Conservation (phyloP, 2,329 filamentous ascomycete species). For the Penicillium italicum region DNA sequence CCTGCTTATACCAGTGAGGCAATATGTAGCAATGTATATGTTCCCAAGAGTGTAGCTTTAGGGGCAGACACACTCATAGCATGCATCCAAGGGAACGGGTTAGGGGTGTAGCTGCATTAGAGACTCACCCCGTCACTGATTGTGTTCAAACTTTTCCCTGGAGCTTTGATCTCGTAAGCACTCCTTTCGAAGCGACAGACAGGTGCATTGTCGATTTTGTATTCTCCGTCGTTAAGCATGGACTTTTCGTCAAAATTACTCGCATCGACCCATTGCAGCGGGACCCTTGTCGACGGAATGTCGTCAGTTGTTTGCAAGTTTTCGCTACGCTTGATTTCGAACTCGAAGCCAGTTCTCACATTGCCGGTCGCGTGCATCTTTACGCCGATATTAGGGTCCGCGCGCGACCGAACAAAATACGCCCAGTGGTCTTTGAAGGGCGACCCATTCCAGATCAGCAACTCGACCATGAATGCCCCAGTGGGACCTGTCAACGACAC, state of each 20-base stretch:
- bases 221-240: constrained; percentile 27
- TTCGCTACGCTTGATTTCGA: constrained; percentile 30
- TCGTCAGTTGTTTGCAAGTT: constrained; percentile 16
- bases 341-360: constrained; percentile 31
- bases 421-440: constrained; percentile 41
- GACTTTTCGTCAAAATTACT: constrained; percentile 21
- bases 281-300: constrained; percentile 21
- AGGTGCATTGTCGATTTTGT: constrained; percentile 20
- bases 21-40: too few species aligned
- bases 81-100: neutral
- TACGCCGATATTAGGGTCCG: constrained; percentile 22
- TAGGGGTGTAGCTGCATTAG: neutral
- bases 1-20: neutral
- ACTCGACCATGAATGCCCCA: constrained; percentile 26
- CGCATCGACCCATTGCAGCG: constrained; percentile 32
- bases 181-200: constrained; percentile 29
- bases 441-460: constrained; percentile 31
- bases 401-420: constrained; percentile 27
- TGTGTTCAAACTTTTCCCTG: neutral
- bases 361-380: constrained; percentile 32
- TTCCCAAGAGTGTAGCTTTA: too few species aligned
- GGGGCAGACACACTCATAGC: neutral
- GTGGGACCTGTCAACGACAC: neutral
- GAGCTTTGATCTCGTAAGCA: constrained; percentile 10
- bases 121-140: constrained; percentile 7